A percentile compares a stretch with the other conserved stretches of the same genome.
Evolutionary conservation across 2,329 filamentous ascomycete species (phyloP).

Genomic region (Phialophora macrospora): DNA sequence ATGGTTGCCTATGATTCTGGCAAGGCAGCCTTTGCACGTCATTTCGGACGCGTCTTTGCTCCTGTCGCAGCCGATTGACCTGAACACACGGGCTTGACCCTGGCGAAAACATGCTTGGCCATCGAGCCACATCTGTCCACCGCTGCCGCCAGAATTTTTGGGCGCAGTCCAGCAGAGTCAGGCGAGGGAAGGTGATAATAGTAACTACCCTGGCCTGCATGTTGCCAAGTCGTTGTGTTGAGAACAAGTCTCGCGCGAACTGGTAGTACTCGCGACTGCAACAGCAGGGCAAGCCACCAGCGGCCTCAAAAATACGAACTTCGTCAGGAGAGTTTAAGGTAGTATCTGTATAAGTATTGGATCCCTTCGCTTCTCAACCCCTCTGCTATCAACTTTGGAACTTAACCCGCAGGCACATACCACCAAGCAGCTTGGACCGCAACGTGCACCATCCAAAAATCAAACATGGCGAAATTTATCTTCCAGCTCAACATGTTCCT

Average conservation of each 20-base stretch:
- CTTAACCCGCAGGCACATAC: background rate
- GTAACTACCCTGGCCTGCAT: background rate
- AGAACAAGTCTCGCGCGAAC: background rate
- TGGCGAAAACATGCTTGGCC: background rate
- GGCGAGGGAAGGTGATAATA: no score
- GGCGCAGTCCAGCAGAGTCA: background rate
- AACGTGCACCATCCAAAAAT: background rate
- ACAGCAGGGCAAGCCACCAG: background rate
- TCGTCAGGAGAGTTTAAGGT: background rate
- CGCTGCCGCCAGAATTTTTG: background rate
- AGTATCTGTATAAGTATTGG: background rate
- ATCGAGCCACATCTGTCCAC: background rate
- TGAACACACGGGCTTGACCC: background rate
- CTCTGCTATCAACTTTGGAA: background rate
- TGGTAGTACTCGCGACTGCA: background rate
- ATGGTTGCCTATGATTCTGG: background rate
- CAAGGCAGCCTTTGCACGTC: background rate
- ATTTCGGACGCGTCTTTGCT: background rate
- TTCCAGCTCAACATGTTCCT: background rate
- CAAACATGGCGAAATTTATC: conserved; percentile 3
- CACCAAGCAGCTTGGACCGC: background rate
- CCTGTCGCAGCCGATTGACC: no score
- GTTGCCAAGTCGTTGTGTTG: background rate
- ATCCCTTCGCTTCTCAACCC: background rate
- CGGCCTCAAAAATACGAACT: background rate